Percentiles rank a stretch among this genome's conserved stretches.
Conservation (phyloP, 441 rosid genomes). For the Manihot esculenta region DNA sequence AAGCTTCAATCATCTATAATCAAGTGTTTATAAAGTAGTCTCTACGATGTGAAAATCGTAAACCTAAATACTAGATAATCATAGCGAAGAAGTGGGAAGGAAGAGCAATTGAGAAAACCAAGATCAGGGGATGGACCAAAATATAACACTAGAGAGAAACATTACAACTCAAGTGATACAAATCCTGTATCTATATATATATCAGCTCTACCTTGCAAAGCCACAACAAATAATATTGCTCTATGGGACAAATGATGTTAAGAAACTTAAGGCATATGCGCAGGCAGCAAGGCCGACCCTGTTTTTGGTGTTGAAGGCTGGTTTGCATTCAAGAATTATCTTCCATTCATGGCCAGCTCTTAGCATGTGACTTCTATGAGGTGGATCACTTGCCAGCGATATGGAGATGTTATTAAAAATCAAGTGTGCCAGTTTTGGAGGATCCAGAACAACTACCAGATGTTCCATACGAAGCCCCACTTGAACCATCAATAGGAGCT, state of each 20-base stretch:
- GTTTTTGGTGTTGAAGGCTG: not conserved
- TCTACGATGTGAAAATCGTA: too few relatives aligned
- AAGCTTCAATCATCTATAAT: too few relatives aligned
- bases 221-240: too few relatives aligned
- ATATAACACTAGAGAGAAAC: not conserved
- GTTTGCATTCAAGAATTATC: not conserved
- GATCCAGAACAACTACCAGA: constrained; percentile 65
- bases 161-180: not conserved
- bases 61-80: not conserved
- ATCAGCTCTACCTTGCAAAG: too few relatives aligned
- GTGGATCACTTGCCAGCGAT: not conserved
- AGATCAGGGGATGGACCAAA: too few relatives aligned
- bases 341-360: not conserved
- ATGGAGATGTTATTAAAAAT: constrained; percentile 43
- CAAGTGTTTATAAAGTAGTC: too few relatives aligned
- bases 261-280: not conserved
- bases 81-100: not conserved
- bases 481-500: constrained; percentile 92
- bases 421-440: constrained; percentile 61
- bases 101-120: not conserved
- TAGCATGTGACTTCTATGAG: not conserved
- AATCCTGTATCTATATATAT: not conserved
- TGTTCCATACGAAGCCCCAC: constrained; percentile 76
- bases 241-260: too few relatives aligned
- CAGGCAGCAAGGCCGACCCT: not conserved